phyloP scores from a whole-genome alignment of 306 rosid genomes.

The Carpinus viminea region DNA sequence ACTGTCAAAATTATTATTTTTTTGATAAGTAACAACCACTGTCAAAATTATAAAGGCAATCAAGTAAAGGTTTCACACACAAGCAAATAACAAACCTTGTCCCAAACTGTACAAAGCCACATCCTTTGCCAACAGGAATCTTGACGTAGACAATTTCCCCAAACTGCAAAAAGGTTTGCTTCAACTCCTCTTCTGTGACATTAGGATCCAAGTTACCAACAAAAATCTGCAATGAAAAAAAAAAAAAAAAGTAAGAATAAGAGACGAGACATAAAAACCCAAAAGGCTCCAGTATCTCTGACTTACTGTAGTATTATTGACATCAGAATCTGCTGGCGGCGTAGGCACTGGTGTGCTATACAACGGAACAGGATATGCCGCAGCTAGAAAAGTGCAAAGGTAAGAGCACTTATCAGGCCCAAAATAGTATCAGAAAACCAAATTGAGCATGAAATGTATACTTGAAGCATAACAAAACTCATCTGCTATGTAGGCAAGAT shows the following conservation, averaged over 20 bases:
- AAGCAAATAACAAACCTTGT: constrained; percentile 52
- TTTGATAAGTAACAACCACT: background rate
- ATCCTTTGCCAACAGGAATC: constrained; percentile 81
- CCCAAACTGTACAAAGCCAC: constrained; percentile 81
- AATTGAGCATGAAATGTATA: background rate
- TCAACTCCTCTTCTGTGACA: constrained; percentile 76
- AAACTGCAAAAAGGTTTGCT: constrained; percentile 77
- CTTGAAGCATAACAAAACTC: background rate
- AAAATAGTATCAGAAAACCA: constrained; percentile 9
- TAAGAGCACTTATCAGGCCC: constrained; percentile 17
- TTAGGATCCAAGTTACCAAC: constrained; percentile 89
- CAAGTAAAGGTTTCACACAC: constrained; percentile 11
- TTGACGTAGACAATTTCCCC: constrained; percentile 74
- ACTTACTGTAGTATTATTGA: constrained; percentile 81
- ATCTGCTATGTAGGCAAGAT: background rate
- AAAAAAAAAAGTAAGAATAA: constrained; percentile 27
- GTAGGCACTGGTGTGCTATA: constrained; percentile 57
- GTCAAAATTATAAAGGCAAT: constrained; percentile 19
- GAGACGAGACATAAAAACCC: constrained; percentile 8
- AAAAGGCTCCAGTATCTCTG: background rate
- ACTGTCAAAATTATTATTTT: constrained; percentile 10
- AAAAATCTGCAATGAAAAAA: constrained; percentile 53
- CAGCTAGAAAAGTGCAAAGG: constrained; percentile 29
- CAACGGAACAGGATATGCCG: constrained; percentile 57
- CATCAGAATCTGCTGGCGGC: constrained; percentile 64